Conservation (phyloP, 495 filamentous ascomycete species). For the Penicilliopsis zonata region DNA sequence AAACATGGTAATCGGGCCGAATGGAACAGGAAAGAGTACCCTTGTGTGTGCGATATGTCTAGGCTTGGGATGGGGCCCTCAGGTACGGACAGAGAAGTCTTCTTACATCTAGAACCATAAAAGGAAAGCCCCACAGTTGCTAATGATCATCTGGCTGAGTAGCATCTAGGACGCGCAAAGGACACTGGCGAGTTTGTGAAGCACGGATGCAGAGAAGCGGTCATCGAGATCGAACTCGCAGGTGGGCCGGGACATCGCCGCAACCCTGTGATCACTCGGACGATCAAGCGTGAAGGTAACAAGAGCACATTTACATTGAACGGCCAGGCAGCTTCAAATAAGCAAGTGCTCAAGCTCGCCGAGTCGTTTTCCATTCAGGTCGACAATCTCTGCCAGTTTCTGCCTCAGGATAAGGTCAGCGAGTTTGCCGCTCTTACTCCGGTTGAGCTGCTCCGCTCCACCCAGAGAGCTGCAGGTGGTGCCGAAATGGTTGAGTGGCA, state of each 20-base stretch:
- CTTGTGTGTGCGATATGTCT: conserved; percentile 96
- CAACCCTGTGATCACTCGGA: conserved; percentile 65
- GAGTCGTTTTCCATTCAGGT: conserved; percentile 74
- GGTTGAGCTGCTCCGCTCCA: conserved; percentile 74
- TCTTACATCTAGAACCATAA: background rate
- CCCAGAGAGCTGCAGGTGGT: conserved; percentile 75
- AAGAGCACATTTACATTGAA: conserved; percentile 63
- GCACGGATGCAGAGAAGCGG: conserved; percentile 65
- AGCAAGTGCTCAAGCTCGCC: conserved; percentile 51
- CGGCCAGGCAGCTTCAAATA: conserved; percentile 40
- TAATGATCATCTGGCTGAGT: background rate
- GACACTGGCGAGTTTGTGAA: conserved; percentile 86
- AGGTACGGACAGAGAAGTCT: conserved; percentile 26
- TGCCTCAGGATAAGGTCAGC: conserved; percentile 92
- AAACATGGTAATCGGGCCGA: conserved; percentile 98
- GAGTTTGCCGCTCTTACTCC: conserved; percentile 83
- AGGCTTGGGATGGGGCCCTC: conserved; percentile 73
- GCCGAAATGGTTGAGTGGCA: conserved; percentile 74
- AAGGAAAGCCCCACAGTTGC: background rate
- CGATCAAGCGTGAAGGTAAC: conserved; percentile 73
- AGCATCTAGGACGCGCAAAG: conserved; percentile 79
- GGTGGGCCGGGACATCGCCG: conserved; percentile 28
- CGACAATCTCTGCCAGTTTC: conserved; percentile 95
- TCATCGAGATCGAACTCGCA: conserved; percentile 80
- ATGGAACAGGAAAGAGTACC: conserved; percentile 95